Evolutionary conservation across 2,329 filamentous ascomycete species (phyloP).

Genomic region (Graphilbum ipis-grandicollis): DNA sequence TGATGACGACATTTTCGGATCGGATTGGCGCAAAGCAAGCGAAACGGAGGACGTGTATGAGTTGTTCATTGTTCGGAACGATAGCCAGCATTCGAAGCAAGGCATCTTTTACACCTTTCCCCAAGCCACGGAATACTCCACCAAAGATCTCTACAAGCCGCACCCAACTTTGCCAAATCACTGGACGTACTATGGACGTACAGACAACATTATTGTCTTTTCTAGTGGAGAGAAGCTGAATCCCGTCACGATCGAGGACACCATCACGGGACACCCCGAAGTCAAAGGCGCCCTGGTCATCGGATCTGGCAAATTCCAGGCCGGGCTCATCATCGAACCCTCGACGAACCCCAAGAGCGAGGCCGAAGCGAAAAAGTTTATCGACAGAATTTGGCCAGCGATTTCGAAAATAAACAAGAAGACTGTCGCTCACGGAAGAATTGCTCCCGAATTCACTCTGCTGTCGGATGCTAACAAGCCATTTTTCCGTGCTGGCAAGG

Average conservation of each 20-base stretch:
- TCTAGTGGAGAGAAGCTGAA: slow-evolving; percentile 34
- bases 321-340: slow-evolving; percentile 27
- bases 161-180: slow-evolving; percentile 20
- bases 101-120: slow-evolving; percentile 24
- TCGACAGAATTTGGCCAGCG: slow-evolving; percentile 25
- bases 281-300: slow-evolving; percentile 26
- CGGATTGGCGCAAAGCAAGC: slow-evolving; percentile 17
- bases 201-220: slow-evolving; percentile 32
- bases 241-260: slow-evolving; percentile 24
- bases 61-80: slow-evolving; percentile 19
- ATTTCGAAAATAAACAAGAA: slow-evolving; percentile 24
- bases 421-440: slow-evolving; percentile 27
- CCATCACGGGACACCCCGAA: slow-evolving; percentile 19
- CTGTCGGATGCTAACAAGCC: slow-evolving; percentile 21
- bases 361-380: slow-evolving; percentile 11
- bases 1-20: slow-evolving; percentile 21
- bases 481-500: slow-evolving; percentile 26
- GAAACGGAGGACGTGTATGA: slow-evolving; percentile 17
- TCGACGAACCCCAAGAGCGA: not conserved
- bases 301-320: slow-evolving; percentile 26
- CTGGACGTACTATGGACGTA: slow-evolving; percentile 18
- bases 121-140: slow-evolving; percentile 21
- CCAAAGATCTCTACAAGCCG: slow-evolving; percentile 23
- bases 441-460: slow-evolving; percentile 20
- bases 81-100: slow-evolving; percentile 15